phyloP scores from a whole-genome alignment of 2,329 filamentous ascomycete species.

The Stachybotrys chartarum region DNA sequence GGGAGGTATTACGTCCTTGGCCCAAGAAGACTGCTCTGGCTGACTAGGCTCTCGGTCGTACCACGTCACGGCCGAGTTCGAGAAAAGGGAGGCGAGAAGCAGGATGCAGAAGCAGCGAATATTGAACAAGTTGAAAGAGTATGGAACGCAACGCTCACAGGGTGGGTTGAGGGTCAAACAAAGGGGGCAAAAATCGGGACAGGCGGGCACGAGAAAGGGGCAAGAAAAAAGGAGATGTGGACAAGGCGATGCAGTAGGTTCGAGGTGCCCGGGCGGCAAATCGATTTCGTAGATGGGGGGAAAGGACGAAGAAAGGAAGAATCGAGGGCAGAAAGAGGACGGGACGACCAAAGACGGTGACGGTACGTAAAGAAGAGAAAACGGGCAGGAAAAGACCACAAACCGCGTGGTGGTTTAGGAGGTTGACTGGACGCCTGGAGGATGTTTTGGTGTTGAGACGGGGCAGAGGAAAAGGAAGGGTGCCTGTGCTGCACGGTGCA shows the following conservation, averaged over 20 bases:
- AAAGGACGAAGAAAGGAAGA: not conserved
- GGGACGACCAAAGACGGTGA: not conserved
- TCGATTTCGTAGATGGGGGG: not conserved
- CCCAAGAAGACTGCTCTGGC: not conserved
- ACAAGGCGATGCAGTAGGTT: not conserved
- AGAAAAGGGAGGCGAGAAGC: not conserved
- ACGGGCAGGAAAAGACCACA: not conserved
- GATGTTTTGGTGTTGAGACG: constrained; percentile 2
- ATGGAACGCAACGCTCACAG: constrained; percentile 1
- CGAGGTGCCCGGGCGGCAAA: not conserved
- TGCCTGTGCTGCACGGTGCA: not conserved
- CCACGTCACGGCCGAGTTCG: not conserved
- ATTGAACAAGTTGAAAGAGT: constrained; percentile 1
- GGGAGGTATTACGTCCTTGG: not conserved
- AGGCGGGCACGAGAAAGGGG: not conserved
- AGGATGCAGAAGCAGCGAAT: not conserved
- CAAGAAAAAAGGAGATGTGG: not conserved
- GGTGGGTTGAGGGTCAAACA: not conserved
- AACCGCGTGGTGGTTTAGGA: not conserved
- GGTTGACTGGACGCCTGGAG: not conserved
- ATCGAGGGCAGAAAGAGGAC: not conserved
- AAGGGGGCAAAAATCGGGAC: not conserved
- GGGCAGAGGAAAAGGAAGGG: constrained; percentile 1
- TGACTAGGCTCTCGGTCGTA: not conserved
- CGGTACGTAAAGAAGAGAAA: not conserved